Evolutionary conservation across 768 basidiomycete genomes (phyloP).

Genomic region (Mycena capillaripes): DNA sequence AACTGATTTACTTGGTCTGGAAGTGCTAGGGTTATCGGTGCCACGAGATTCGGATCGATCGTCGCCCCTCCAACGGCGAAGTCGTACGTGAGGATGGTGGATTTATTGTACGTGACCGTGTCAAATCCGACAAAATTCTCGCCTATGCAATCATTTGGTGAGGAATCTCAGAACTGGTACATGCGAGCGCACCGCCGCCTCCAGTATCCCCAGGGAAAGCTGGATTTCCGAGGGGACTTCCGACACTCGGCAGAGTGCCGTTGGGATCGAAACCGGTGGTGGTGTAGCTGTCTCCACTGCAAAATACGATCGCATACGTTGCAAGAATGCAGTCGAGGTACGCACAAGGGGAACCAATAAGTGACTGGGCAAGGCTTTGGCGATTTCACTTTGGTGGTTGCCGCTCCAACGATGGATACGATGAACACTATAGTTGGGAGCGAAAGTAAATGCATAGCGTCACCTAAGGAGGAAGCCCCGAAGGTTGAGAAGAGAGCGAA

Average conservation of each 20-base stretch:
- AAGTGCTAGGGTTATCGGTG: conserved; percentile 67
- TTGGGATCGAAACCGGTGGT: conserved; percentile 48
- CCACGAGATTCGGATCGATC: conserved; percentile 70
- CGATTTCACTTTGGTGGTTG: not conserved
- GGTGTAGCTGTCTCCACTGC: conserved; percentile 55
- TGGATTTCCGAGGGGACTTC: conserved; percentile 56
- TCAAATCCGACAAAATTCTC: conserved; percentile 72
- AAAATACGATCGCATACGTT: not conserved
- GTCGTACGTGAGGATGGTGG: conserved; percentile 71
- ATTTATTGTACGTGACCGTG: conserved; percentile 66
- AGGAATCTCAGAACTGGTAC: too few species aligned
- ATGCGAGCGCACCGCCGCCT: conserved; percentile 12
- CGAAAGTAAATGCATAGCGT: too few species aligned
- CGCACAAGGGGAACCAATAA: conserved; percentile 35
- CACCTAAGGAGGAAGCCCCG: too few species aligned
- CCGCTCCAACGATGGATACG: not conserved
- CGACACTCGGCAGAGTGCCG: conserved; percentile 43
- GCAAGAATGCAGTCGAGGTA: not conserved
- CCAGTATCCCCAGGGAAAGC: conserved; percentile 53
- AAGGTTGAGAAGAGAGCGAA: too few species aligned
- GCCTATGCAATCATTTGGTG: conserved; percentile 45
- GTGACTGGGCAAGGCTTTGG: not conserved
- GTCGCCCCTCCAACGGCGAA: conserved; percentile 78
- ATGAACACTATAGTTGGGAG: not conserved
- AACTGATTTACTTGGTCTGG: conserved; percentile 75